These are phyloP conservation scores for Closterium sp. DNA, from an alignment of 139 green algal species.

Conservation along the genomic window DNA sequence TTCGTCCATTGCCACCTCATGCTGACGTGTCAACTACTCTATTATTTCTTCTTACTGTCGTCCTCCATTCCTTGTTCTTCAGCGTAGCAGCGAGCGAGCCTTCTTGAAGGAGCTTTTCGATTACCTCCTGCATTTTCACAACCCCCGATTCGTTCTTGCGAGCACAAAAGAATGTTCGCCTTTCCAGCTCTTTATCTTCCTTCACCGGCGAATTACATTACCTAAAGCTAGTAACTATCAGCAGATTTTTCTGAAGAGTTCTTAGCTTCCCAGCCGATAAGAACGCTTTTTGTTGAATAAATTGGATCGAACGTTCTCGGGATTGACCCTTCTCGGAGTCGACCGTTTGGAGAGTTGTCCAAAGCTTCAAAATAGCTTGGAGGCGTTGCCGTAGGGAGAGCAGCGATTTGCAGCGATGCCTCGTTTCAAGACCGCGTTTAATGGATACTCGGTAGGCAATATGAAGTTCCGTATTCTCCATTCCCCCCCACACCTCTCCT, in stretches of 20 bases:
- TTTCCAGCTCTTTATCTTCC: neutral
- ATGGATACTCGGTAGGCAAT: constrained; percentile 37
- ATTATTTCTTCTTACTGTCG: neutral
- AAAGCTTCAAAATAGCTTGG: too few relatives aligned
- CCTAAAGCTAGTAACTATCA: neutral
- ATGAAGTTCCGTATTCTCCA: neutral
- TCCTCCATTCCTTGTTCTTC: neutral
- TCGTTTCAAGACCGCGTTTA: constrained; percentile 40
- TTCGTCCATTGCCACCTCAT: neutral
- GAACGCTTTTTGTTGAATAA: neutral
- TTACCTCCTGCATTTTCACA: neutral
- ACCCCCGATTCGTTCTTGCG: neutral
- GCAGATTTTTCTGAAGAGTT: too few relatives aligned
- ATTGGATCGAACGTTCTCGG: neutral
- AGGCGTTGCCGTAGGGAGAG: too few relatives aligned
- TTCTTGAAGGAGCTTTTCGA: too few relatives aligned
- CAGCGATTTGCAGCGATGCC: constrained; percentile 13
- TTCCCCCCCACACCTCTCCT: too few relatives aligned
- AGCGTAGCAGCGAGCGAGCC: neutral
- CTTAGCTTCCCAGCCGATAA: neutral
- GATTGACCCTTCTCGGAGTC: neutral
- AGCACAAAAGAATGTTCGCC: neutral
- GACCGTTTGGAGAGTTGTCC: too few relatives aligned
- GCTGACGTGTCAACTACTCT: neutral
- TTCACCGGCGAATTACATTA: neutral